Evolutionary conservation across 768 basidiomycete genomes (phyloP).

Genomic region (Chalciporus pseudorubinellus): DNA sequence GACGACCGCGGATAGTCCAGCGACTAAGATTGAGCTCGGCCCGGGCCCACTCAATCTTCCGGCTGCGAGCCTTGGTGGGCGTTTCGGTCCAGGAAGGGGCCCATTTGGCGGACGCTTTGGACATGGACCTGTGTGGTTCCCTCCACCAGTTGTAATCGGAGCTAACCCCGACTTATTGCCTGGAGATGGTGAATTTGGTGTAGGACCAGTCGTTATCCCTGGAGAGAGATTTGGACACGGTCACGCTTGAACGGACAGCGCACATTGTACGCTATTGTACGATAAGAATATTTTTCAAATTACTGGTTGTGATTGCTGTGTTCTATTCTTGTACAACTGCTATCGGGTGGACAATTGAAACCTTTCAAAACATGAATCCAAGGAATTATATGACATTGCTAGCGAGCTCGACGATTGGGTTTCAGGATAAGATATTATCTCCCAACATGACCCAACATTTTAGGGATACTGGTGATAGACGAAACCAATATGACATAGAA

Average conservation of each 20-base stretch:
- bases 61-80: constrained; percentile 14
- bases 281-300: neutral
- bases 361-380: neutral
- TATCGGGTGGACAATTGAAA: neutral
- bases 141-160: constrained; percentile 20
- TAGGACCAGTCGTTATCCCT: constrained; percentile 23
- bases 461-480: neutral
- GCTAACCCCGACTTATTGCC: constrained; percentile 22
- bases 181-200: constrained; percentile 28
- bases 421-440: neutral
- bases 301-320: neutral
- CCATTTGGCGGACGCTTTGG: constrained; percentile 14
- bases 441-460: neutral
- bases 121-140: constrained; percentile 20
- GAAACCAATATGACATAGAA: neutral
- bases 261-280: too few relatives aligned
- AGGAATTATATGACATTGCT: too few relatives aligned
- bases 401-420: neutral
- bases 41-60: constrained; percentile 15
- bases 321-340: constrained; percentile 3
- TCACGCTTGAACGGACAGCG: neutral
- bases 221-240: constrained; percentile 29
- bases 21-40: constrained; percentile 22
- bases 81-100: constrained; percentile 16
- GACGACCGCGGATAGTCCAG: neutral